phyloP scores from a whole-genome alignment of 306 rosid genomes.

The Luffa acutangula region DNA sequence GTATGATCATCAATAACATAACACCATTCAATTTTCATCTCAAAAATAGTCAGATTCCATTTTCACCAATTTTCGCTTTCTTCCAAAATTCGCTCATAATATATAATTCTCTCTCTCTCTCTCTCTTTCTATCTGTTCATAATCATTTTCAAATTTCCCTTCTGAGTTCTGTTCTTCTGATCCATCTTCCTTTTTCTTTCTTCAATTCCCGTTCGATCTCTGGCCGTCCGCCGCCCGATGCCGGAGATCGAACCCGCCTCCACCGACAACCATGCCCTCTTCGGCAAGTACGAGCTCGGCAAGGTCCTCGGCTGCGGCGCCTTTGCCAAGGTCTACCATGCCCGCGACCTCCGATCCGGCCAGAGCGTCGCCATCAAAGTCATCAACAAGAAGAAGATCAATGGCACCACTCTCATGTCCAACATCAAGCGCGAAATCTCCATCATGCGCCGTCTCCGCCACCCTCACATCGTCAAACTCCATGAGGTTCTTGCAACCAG shows the following conservation, averaged over 20 bases:
- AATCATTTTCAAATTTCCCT: background rate
- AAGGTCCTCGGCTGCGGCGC: slow-evolving; percentile 70
- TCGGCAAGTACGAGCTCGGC: slow-evolving; percentile 56
- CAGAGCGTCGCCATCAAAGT: slow-evolving; percentile 55
- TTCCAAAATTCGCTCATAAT: background rate
- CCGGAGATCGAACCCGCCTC: slow-evolving; percentile 8
- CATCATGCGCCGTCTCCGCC: slow-evolving; percentile 51
- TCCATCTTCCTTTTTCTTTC: background rate
- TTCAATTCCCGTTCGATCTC: background rate
- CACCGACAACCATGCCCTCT: slow-evolving; percentile 23
- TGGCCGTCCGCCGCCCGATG: background rate
- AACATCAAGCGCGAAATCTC: slow-evolving; percentile 58
- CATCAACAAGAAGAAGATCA: slow-evolving; percentile 52
- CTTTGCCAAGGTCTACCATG: slow-evolving; percentile 69
- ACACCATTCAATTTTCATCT: background rate
- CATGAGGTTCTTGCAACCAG: slow-evolving; percentile 59
- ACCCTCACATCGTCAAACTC: slow-evolving; percentile 52
- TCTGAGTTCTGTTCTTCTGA: background rate
- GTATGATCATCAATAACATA: too few relatives aligned
- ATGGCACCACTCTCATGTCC: slow-evolving; percentile 14
- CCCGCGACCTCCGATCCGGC: slow-evolving; percentile 32
- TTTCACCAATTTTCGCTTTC: background rate
- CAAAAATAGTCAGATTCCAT: background rate
- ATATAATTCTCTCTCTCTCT: background rate
- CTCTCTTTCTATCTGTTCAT: background rate